Evolutionary conservation across 2,329 filamentous ascomycete species (phyloP).

Genomic region (Bipolaris cookei): DNA sequence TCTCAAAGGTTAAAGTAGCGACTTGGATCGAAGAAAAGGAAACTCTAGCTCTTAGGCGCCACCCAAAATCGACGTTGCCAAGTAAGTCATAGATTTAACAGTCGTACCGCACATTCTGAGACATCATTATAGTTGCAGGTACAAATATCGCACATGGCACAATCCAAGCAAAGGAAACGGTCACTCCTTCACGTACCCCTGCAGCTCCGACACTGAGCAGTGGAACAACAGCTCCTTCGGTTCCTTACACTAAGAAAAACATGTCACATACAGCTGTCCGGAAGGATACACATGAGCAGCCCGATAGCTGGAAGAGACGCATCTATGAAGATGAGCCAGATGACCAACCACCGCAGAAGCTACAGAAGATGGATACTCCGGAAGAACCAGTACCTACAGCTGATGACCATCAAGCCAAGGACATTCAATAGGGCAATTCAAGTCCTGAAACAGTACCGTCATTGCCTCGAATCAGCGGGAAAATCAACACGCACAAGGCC

Average conservation of each 20-base stretch:
- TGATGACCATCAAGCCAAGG: background rate
- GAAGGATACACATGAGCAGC: background rate
- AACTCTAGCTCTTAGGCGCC: constrained; percentile 24
- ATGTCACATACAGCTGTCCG: background rate
- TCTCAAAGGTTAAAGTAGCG: constrained; percentile 19
- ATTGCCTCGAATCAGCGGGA: constrained; percentile 12
- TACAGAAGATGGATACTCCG: constrained; percentile 7
- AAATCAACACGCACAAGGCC: background rate
- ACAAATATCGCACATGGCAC: background rate
- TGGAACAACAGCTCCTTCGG: background rate
- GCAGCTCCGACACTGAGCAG: background rate
- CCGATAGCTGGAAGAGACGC: background rate
- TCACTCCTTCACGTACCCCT: background rate
- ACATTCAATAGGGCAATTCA: background rate
- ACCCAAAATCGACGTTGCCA: constrained; percentile 14
- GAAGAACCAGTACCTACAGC: background rate
- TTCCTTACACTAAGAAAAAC: background rate
- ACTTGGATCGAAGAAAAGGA: constrained; percentile 32
- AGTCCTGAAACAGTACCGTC: background rate
- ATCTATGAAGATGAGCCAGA: background rate
- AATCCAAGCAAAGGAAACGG: background rate
- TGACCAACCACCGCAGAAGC: constrained; percentile 1
- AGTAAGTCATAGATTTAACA: background rate
- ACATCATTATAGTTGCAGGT: background rate
- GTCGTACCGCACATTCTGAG: background rate